Percentiles rank a stretch among this genome's conserved stretches.
These are phyloP conservation scores for Paraconiothyrium brasiliense DNA, from an alignment of 2,329 filamentous ascomycete genomes.

Conservation along the genomic window DNA sequence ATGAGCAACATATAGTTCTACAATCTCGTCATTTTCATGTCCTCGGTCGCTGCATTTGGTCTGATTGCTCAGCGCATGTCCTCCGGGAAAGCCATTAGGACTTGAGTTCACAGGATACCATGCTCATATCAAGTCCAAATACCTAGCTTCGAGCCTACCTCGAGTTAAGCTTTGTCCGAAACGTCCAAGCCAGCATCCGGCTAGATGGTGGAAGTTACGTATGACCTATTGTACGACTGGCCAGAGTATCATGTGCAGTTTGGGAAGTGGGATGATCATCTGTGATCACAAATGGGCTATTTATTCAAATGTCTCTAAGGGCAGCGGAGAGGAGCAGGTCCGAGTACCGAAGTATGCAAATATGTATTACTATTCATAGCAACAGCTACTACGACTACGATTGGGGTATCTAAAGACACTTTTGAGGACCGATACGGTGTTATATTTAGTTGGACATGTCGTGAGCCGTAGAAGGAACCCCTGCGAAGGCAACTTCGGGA, in stretches of 20 bases:
- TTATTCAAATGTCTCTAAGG: too few species aligned
- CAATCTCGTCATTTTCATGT: slow-evolving; percentile 95
- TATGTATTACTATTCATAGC: neutral
- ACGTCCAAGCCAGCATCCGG: too few species aligned
- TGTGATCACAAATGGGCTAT: too few species aligned
- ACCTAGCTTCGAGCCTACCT: neutral
- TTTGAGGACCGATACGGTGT: neutral
- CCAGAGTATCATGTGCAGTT: neutral
- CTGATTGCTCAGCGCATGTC: slow-evolving; percentile 88
- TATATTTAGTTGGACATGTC: too few species aligned
- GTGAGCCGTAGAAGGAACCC: neutral
- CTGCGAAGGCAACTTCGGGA: neutral
- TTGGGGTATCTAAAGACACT: slow-evolving; percentile 5
- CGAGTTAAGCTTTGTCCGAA: neutral
- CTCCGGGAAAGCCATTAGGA: slow-evolving; percentile 27
- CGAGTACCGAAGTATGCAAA: neutral
- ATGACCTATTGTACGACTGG: neutral
- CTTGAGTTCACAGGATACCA: neutral
- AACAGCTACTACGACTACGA: neutral
- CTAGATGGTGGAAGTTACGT: neutral
- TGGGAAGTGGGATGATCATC: neutral
- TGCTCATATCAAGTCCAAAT: neutral
- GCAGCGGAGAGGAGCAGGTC: neutral
- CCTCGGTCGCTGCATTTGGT: slow-evolving; percentile 93
- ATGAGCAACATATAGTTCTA: slow-evolving; percentile 75